Percentiles rank a stretch among this genome's conserved stretches.
Evolutionary conservation across 495 filamentous ascomycete genomes (phyloP).

Genomic region (Jackrogersella minutella): DNA sequence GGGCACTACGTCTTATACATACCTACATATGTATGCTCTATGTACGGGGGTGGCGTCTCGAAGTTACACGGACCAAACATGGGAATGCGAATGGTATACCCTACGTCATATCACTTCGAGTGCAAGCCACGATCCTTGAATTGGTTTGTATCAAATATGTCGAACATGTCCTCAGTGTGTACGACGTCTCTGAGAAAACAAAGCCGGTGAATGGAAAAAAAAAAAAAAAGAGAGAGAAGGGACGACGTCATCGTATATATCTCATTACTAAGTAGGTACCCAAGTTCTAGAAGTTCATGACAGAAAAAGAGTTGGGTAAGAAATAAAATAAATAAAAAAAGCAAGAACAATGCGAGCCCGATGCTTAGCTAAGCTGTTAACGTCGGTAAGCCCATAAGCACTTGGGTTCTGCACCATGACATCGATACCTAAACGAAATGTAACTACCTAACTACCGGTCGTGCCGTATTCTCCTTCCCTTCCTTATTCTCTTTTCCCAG

Average conservation of each 20-base stretch:
- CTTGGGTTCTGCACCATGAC: slow-evolving; percentile 16
- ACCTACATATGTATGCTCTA: too few species aligned
- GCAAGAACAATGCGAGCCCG: background rate
- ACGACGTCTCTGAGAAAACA: background rate
- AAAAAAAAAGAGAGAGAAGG: too few species aligned
- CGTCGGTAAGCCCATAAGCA: background rate
- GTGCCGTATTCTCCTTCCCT: background rate
- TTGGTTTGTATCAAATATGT: too few species aligned
- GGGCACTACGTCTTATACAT: too few species aligned
- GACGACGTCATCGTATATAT: slow-evolving; percentile 5
- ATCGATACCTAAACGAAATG: slow-evolving; percentile 8
- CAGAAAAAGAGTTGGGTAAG: too few species aligned
- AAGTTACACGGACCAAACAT: too few species aligned
- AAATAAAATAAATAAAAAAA: background rate
- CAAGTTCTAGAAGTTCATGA: too few species aligned
- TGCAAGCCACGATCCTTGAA: background rate
- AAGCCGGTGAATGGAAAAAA: background rate
- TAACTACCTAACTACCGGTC: too few species aligned
- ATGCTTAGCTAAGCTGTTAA: background rate
- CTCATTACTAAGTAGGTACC: background rate
- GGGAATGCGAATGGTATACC: background rate
- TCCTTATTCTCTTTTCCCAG: background rate
- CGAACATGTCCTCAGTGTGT: background rate
- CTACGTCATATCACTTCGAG: slow-evolving; percentile 2
- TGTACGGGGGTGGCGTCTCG: too few species aligned